Evolutionary conservation across 208 protist species (phyloP), one percentile per base, ranked within the genome.

Genomic region (Trypanosoma grayi): DNA sequence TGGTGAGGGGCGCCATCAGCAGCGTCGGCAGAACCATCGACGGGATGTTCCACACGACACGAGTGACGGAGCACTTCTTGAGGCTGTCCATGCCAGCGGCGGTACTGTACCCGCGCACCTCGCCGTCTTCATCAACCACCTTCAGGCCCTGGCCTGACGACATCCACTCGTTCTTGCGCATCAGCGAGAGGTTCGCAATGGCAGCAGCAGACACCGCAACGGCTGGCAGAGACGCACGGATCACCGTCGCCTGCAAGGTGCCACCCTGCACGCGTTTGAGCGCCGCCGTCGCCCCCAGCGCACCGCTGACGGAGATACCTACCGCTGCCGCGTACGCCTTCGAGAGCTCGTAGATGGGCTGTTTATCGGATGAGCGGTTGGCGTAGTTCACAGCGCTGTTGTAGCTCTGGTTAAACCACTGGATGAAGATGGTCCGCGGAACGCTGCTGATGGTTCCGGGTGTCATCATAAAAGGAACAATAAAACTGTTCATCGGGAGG

Each of bases 351-450:
- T 57, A 65, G 55, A 83, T 61, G 9, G 83, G 76, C 70, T 94
- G 87, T 60, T 90, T 90, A 46, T 90, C 86, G n/a, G 86, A 91
- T 70, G 87, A 93, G 55, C 93, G 81, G 70, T 98, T 98, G 9
- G 92, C 87, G 77, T 98, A 95, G 75, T 98, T 98, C 25, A 98
- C 80, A 2, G 85, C 86, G 46, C 85, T 83, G 81, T 97, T 97
- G 69, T 95, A 97, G 69, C 83, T 95, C 74, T 97, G 92, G 62
- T 97, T 97, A 46, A 96, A 81, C 84, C 81, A 96, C 81, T 98
- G 94, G 52, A 96, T 93, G 39, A 81, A 82, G 16, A 97, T 45
- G 14, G 85, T 93, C 54, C 79, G 81, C 2, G 75, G 60, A 11
- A 90, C 59, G 61, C 83, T 83, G 36, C 65, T 75, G 36, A 88